phyloP scores from a whole-genome alignment of 2,329 filamentous ascomycete species.

The Neocatenulostroma microsporum region DNA sequence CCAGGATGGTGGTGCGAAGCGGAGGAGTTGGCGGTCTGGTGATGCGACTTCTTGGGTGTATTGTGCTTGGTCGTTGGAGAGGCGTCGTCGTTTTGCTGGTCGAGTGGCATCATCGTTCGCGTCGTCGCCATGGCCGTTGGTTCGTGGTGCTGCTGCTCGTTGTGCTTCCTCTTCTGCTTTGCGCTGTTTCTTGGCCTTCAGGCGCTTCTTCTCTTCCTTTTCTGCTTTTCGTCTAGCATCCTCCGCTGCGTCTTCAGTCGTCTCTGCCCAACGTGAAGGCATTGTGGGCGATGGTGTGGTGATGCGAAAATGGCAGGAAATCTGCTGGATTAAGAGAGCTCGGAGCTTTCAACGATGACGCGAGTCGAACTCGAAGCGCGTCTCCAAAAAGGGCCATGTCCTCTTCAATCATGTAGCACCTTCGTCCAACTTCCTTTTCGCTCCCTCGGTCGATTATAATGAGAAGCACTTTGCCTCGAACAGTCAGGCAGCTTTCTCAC shows the following conservation, averaged over 20 bases:
- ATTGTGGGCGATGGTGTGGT: slow-evolving; percentile 13
- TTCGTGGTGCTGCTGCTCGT: slow-evolving; percentile 26
- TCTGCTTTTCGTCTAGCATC: slow-evolving; percentile 67
- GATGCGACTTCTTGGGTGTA: slow-evolving; percentile 26
- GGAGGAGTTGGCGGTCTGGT: slow-evolving; percentile 53
- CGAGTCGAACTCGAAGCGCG: neutral
- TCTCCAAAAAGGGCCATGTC: neutral
- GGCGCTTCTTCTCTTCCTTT: slow-evolving; percentile 81
- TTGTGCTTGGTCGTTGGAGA: slow-evolving; percentile 44
- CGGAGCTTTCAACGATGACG: slow-evolving; percentile 2
- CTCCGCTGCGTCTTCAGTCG: slow-evolving; percentile 69
- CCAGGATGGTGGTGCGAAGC: slow-evolving; percentile 64
- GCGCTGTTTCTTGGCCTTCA: slow-evolving; percentile 73
- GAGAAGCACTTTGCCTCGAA: slow-evolving; percentile 21
- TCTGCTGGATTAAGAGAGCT: neutral
- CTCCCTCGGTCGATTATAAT: slow-evolving; percentile 15
- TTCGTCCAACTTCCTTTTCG: neutral
- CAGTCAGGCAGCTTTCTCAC: slow-evolving; percentile 17
- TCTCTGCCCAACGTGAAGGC: slow-evolving; percentile 76
- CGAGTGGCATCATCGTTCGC: slow-evolving; percentile 25
- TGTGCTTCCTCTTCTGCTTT: slow-evolving; percentile 54
- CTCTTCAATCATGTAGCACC: neutral
- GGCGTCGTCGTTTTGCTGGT: slow-evolving; percentile 54
- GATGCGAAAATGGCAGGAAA: slow-evolving; percentile 2
- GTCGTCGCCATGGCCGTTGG: slow-evolving; percentile 20